Conservation (phyloP, 805 yeast species). For the Yamadazyma akitaensis region DNA sequence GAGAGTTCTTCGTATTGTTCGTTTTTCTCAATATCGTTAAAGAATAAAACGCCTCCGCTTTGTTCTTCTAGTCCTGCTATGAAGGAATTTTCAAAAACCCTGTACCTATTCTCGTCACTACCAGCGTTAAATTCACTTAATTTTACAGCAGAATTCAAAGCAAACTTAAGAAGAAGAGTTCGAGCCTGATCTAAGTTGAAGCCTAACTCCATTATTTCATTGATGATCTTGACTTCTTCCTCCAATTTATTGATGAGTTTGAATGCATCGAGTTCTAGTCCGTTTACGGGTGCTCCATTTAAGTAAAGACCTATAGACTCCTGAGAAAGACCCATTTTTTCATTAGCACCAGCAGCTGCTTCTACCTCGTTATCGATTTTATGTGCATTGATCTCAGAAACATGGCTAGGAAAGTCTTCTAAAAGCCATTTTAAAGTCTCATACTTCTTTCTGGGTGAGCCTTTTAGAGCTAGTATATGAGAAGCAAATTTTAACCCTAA, state of each 20-base stretch:
- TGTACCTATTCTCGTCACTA: conserved; percentile 35
- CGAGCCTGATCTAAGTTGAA: conserved; percentile 31
- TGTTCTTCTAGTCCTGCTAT: conserved; percentile 11
- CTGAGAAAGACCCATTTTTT: conserved; percentile 31
- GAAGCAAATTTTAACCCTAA: conserved; percentile 43
- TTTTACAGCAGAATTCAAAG: conserved; percentile 38
- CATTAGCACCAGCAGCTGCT: conserved; percentile 16
- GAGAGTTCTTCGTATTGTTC: conserved; percentile 46
- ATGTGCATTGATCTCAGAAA: conserved; percentile 2
- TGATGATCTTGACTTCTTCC: conserved; percentile 21
- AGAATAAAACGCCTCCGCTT: conserved; percentile 52
- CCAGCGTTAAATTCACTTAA: conserved; percentile 35
- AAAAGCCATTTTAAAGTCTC: conserved; percentile 38
- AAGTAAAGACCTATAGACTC: conserved; percentile 54
- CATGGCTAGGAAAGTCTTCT: conserved; percentile 50
- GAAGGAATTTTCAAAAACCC: conserved; percentile 26
- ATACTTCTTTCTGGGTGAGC: conserved; percentile 20
- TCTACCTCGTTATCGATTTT: neutral
- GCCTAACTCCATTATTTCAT: conserved; percentile 26
- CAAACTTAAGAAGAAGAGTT: conserved; percentile 32
- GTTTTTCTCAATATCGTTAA: conserved; percentile 76
- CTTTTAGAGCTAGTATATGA: conserved; percentile 25
- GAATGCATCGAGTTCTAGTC: conserved; percentile 41
- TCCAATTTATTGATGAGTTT: conserved; percentile 39
- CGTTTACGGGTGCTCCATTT: conserved; percentile 65